Conservation (phyloP, 78 protist species). For the Cavenderia fasciculata region DNA sequence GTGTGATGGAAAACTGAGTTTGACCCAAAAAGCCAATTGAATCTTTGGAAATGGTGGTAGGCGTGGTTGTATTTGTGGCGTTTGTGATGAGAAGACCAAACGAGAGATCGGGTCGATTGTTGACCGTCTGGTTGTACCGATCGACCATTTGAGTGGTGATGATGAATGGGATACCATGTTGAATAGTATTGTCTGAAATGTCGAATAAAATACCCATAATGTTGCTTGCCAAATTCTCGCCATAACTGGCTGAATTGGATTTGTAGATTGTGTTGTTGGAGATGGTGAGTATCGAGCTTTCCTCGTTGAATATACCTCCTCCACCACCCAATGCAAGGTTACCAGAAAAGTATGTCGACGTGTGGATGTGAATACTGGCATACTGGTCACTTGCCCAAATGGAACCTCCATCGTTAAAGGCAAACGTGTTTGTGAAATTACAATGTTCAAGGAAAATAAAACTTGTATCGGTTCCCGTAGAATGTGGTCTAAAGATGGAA, state of each 20-base stretch:
- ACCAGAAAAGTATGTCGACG: background rate
- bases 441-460: too few relatives aligned
- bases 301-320: slow-evolving; percentile 1
- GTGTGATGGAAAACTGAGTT: background rate
- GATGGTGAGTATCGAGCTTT: background rate
- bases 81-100: background rate
- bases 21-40: background rate
- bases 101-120: background rate
- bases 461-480: background rate
- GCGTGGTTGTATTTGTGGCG: background rate
- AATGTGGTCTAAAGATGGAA: background rate
- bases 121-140: background rate
- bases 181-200: background rate
- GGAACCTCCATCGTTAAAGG: background rate
- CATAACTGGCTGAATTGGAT: background rate
- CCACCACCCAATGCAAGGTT: slow-evolving; percentile 16
- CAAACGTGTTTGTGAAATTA: background rate
- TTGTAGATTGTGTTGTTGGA: background rate
- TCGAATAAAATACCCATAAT: too few relatives aligned
- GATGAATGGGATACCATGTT: background rate
- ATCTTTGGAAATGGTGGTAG: background rate
- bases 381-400: background rate
- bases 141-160: background rate
- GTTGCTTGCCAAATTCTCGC: background rate
- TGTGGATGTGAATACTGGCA: background rate